phyloP scores from a whole-genome alignment of 2,329 filamentous ascomycete genomes.

The Cytospora schulzeri region DNA sequence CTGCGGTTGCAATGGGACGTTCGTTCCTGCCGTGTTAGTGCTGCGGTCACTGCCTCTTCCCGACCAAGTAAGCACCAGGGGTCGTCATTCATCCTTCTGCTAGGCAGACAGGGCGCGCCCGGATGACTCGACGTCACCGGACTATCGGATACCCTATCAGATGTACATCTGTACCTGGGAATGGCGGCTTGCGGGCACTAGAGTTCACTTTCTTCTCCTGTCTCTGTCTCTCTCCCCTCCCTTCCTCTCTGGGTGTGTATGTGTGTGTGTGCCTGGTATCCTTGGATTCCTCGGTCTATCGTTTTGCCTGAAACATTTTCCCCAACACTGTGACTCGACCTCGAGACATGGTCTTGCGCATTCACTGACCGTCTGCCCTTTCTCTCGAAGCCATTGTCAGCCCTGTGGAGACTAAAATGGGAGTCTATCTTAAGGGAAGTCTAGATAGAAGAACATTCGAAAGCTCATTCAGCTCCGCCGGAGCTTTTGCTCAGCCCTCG shows the following conservation, averaged over 20 bases:
- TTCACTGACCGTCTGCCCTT: not conserved
- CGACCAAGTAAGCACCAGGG: constrained; percentile 9
- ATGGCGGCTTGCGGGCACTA: too few species aligned
- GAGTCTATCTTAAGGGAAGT: not conserved
- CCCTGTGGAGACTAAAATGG: not conserved
- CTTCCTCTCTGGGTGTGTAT: too few species aligned
- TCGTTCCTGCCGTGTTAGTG: not conserved
- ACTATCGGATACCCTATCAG: not conserved
- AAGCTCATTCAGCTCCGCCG: not conserved
- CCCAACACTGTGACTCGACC: not conserved
- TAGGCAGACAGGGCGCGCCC: not conserved
- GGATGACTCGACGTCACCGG: constrained; percentile 18
- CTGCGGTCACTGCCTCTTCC: constrained; percentile 13
- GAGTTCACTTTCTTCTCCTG: too few species aligned
- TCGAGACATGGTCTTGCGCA: not conserved
- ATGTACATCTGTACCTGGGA: not conserved
- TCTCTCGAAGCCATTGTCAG: not conserved
- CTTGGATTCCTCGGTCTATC: not conserved
- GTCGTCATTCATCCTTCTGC: not conserved
- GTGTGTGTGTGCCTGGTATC: not conserved
- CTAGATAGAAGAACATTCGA: not conserved
- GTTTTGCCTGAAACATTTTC: not conserved
- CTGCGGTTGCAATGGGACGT: not conserved
- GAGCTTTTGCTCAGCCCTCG: not conserved
- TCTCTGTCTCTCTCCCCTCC: too few species aligned